Conservation (phyloP, 2,329 filamentous ascomycete species). For the Neofusicoccum kwambonambiense region DNA sequence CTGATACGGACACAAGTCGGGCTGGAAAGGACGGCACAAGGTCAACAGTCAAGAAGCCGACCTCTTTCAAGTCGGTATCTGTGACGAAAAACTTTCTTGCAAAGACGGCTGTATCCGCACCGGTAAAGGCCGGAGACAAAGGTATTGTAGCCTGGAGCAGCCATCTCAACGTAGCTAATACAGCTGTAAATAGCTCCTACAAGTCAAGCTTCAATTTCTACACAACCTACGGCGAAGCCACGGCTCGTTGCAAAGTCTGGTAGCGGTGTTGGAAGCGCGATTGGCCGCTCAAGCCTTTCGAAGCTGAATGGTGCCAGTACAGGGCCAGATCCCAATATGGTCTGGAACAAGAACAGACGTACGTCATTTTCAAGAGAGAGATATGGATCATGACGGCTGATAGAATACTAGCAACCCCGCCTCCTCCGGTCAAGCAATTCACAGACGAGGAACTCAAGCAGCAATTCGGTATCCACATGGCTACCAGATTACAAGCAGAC, state of each 20-base stretch:
- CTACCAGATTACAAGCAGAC: constrained; percentile 73
- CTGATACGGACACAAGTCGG: constrained; percentile 72
- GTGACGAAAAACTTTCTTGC: constrained; percentile 84
- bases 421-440: constrained; percentile 74
- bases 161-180: neutral
- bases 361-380: constrained; percentile 37
- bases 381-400: constrained; percentile 2
- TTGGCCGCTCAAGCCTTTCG: constrained; percentile 48
- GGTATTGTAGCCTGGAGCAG: constrained; percentile 29
- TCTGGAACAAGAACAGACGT: constrained; percentile 91
- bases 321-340: constrained; percentile 69
- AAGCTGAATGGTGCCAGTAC: constrained; percentile 60
- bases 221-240: constrained; percentile 60
- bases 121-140: constrained; percentile 53
- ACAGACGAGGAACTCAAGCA: constrained; percentile 83
- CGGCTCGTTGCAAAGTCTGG: constrained; percentile 75
- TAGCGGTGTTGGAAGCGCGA: constrained; percentile 56
- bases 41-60: constrained; percentile 60
- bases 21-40: constrained; percentile 59
- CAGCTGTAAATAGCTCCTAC: constrained; percentile 37
- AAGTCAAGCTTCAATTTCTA: constrained; percentile 41
- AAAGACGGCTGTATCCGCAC: constrained; percentile 60
- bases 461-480: constrained; percentile 83
- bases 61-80: constrained; percentile 80
- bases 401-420: constrained; percentile 53